Evolutionary conservation across 1,284 basidiomycete species (phyloP).

Genomic region (Puccinia novopanici): DNA sequence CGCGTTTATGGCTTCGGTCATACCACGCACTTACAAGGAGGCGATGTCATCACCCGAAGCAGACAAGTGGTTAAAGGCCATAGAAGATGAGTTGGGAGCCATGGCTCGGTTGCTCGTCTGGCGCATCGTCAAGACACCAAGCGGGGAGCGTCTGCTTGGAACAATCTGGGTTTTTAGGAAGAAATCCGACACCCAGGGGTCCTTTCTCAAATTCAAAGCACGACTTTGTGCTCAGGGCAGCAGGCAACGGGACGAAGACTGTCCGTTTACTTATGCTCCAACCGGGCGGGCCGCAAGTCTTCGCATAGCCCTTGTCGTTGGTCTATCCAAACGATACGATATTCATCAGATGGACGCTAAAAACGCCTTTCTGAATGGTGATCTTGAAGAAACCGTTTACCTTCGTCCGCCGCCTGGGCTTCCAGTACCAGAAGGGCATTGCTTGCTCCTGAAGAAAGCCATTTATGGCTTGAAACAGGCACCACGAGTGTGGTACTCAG

Average conservation of each 20-base stretch:
- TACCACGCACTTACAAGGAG: background rate
- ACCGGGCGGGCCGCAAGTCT: background rate
- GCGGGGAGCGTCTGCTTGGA: background rate
- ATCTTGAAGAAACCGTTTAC: constrained; percentile 16
- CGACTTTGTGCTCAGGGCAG: background rate
- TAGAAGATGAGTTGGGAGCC: background rate
- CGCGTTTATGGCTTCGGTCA: background rate
- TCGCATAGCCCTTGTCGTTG: background rate
- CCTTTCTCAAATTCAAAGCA: too few species aligned
- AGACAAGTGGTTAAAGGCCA: background rate
- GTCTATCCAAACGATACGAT: background rate
- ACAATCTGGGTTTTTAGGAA: background rate
- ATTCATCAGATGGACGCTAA: constrained; percentile 22
- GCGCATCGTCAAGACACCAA: background rate
- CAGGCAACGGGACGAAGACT: background rate
- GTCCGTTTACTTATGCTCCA: constrained; percentile 1
- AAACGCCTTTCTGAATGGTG: constrained; percentile 32
- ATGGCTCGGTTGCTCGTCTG: background rate
- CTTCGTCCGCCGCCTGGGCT: constrained; percentile 5
- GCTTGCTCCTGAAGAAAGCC: constrained; percentile 6
- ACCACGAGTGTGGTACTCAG: too few species aligned
- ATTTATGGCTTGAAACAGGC: constrained; percentile 13
- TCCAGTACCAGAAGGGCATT: background rate
- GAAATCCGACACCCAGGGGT: constrained; percentile 2
- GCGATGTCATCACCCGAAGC: background rate